Percentiles rank a stretch among this genome's conserved stretches.
These are phyloP conservation scores for Microbotryum silenes-acaulis DNA, from an alignment of 1,284 basidiomycete species.

Conservation along the genomic window DNA sequence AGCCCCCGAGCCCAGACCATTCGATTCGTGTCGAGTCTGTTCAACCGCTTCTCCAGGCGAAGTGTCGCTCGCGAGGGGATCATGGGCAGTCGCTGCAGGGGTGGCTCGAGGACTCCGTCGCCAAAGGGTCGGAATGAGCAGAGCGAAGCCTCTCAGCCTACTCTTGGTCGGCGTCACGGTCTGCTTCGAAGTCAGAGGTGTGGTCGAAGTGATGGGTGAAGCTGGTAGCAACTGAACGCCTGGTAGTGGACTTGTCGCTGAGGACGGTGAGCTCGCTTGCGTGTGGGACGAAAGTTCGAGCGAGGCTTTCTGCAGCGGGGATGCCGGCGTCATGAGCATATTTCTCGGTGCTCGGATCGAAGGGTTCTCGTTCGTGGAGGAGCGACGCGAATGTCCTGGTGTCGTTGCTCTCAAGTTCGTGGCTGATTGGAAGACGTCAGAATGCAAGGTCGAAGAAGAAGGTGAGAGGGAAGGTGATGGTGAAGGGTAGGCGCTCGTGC, in stretches of 20 bases:
- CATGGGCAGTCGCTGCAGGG: too few species aligned
- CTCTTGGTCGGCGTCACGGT: neutral
- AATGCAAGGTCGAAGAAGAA: constrained; percentile 21
- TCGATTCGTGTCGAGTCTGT: too few species aligned
- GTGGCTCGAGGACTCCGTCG: too few species aligned
- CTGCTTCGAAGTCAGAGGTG: neutral
- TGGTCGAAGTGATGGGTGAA: neutral
- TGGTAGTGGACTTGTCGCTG: neutral
- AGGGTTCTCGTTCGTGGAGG: too few species aligned
- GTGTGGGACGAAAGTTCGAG: too few species aligned
- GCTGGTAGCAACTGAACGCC: neutral
- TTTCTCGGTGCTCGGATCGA: too few species aligned
- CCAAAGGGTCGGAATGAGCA: too few species aligned
- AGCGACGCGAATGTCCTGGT: constrained; percentile 4
- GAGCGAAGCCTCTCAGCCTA: neutral
- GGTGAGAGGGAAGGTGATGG: constrained; percentile 11
- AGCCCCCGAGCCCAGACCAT: too few species aligned
- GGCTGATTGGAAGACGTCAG: constrained; percentile 16
- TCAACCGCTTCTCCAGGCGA: too few species aligned
- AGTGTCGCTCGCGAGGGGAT: too few species aligned
- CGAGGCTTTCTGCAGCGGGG: too few species aligned
- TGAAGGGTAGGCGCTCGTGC: constrained; percentile 4
- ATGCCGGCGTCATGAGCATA: too few species aligned
- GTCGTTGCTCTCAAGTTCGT: neutral
- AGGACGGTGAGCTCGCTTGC: constrained; percentile 10